These are phyloP conservation scores for Fremontodendron californicum DNA, from an alignment of 345 rosid genomes.

Conservation along the genomic window DNA sequence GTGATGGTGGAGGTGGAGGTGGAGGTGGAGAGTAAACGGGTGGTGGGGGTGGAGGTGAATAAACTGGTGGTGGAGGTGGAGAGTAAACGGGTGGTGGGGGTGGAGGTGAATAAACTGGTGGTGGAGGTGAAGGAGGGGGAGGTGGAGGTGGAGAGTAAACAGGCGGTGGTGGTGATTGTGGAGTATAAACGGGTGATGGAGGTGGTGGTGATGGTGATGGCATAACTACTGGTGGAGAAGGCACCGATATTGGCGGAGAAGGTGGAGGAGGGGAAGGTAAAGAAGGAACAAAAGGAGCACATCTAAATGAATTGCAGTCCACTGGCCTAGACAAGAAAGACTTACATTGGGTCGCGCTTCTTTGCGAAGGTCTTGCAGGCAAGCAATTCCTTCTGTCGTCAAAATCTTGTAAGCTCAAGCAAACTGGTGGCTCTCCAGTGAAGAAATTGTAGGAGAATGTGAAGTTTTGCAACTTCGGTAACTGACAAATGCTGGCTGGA, in stretches of 20 bases:
- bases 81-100: slow-evolving; percentile 29
- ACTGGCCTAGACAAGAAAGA: slow-evolving; percentile 60
- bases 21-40: slow-evolving; percentile 39
- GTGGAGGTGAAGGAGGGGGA: slow-evolving; percentile 21
- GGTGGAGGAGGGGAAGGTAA: slow-evolving; percentile 61
- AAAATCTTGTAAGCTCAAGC: slow-evolving; percentile 44
- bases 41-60: slow-evolving; percentile 20
- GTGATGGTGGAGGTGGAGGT: slow-evolving; percentile 49
- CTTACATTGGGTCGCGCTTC: slow-evolving; percentile 53
- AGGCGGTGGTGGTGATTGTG: slow-evolving; percentile 18
- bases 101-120: slow-evolving; percentile 23
- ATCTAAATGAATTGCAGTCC: slow-evolving; percentile 57
- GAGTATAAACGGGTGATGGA: slow-evolving; percentile 15
- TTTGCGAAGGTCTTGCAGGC: slow-evolving; percentile 57
- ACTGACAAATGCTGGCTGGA: slow-evolving; percentile 57
- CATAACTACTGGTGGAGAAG: slow-evolving; percentile 19
- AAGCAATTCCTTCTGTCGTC: slow-evolving; percentile 66
- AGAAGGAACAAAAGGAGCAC: slow-evolving; percentile 58
- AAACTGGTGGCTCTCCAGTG: slow-evolving; percentile 68
- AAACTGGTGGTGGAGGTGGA: slow-evolving; percentile 20
- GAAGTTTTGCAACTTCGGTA: slow-evolving; percentile 65
- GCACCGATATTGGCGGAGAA: slow-evolving; percentile 42
- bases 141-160: slow-evolving; percentile 67
- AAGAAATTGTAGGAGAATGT: slow-evolving; percentile 69
- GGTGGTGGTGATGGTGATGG: slow-evolving; percentile 28